Percentiles rank a stretch among this genome's conserved stretches.
Evolutionary conservation across 805 yeast genomes (phyloP).

Genomic region (Monosporozyma servazzii): DNA sequence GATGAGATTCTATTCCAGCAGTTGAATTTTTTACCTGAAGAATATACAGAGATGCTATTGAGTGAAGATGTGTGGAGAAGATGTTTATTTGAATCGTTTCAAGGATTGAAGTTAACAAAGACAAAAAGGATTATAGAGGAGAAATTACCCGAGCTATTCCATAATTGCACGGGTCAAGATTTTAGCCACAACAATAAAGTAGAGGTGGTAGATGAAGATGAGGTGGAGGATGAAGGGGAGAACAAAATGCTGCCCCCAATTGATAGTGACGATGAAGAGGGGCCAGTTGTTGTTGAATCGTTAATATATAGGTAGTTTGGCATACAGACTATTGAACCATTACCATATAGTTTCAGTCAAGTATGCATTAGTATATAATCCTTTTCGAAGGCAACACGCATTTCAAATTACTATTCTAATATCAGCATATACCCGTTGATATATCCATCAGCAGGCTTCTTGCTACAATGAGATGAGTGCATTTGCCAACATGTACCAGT

Average conservation of each 20-base stretch:
- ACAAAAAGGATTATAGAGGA: conserved; percentile 1
- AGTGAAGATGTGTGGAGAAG: conserved; percentile 17
- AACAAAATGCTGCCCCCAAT: conserved; percentile 1
- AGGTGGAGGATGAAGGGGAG: neutral
- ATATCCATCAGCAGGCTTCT: too few species aligned
- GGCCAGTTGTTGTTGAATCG: conserved; percentile 8
- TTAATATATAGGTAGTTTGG: neutral
- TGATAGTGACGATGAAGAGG: conserved; percentile 1
- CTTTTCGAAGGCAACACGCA: too few species aligned
- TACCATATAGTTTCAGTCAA: too few species aligned
- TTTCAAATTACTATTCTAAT: too few species aligned
- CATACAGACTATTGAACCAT: too few species aligned
- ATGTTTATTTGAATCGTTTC: conserved; percentile 11
- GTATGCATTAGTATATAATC: too few species aligned
- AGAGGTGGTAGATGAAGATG: neutral
- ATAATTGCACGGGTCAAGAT: neutral
- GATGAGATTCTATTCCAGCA: conserved; percentile 17
- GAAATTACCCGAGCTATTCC: neutral
- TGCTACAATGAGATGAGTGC: too few species aligned
- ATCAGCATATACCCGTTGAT: too few species aligned
- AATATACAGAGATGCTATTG: conserved; percentile 16
- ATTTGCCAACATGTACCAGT: too few species aligned
- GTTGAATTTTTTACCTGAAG: conserved; percentile 16
- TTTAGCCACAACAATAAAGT: neutral
- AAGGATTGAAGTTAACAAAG: conserved; percentile 1